These are phyloP conservation scores for Leishmania amazonensis DNA, from an alignment of 208 protist genomes.

Conservation along the genomic window DNA sequence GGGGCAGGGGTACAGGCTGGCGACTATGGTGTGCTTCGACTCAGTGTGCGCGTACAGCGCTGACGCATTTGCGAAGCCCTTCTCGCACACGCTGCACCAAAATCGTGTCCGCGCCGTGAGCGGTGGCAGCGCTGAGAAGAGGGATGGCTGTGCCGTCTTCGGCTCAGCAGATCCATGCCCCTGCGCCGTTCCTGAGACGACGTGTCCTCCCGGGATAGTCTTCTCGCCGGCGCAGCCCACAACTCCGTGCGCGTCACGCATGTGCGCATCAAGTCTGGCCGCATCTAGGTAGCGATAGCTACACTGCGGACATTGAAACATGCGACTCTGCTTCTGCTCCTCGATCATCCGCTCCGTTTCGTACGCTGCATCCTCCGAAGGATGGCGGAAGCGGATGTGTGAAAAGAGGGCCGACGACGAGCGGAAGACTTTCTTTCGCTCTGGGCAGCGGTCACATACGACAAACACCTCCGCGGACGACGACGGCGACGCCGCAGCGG, in stretches of 20 bases:
- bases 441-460: constrained; percentile 67
- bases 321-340: constrained; percentile 23
- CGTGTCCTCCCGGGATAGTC: background rate
- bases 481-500: background rate
- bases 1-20: constrained; percentile 69
- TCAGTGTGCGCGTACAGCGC: constrained; percentile 61
- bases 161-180: background rate
- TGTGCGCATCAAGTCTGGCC: constrained; percentile 45
- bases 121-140: constrained; percentile 10
- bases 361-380: constrained; percentile 65
- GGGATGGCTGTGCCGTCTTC: background rate
- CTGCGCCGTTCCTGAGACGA: background rate
- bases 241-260: constrained; percentile 43
- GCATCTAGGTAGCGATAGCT: constrained; percentile 34
- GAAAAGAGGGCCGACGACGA: constrained; percentile 80
- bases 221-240: background rate
- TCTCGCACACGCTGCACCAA: constrained; percentile 85
- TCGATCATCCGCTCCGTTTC: constrained; percentile 78
- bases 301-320: constrained; percentile 62
- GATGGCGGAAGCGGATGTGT: constrained; percentile 88
- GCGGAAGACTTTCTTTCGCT: constrained; percentile 57
- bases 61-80: constrained; percentile 58
- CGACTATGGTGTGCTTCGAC: constrained; percentile 56
- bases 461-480: constrained; percentile 21
- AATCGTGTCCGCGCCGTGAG: constrained; percentile 38